Conservation (phyloP, 805 yeast genomes). For the Ogataea trehalophila region DNA sequence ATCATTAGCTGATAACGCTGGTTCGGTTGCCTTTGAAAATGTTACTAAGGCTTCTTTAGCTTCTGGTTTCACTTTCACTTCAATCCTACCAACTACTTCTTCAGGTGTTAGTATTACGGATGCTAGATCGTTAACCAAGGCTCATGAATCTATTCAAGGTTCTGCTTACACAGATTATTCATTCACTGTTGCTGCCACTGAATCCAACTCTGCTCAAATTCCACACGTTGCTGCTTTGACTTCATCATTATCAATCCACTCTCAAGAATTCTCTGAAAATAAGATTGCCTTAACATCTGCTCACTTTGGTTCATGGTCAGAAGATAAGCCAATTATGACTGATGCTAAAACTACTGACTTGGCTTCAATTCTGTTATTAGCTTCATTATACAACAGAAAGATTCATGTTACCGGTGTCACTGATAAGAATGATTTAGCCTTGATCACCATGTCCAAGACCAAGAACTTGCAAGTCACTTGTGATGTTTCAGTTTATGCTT, state of each 20-base stretch:
- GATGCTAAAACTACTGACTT: constrained; percentile 89
- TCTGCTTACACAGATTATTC: constrained; percentile 78
- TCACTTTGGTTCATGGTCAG: constrained; percentile 83
- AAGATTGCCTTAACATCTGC: constrained; percentile 75
- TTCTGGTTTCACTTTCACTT: constrained; percentile 84
- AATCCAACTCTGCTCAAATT: constrained; percentile 56
- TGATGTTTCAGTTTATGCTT: constrained; percentile 77
- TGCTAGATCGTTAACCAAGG: constrained; percentile 58
- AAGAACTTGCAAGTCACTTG: constrained; percentile 81
- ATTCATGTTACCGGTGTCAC: constrained; percentile 88
- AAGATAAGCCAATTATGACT: constrained; percentile 76
- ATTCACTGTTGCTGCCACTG: constrained; percentile 78
- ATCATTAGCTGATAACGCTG: constrained; percentile 43
- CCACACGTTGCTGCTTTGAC: constrained; percentile 60
- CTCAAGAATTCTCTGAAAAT: constrained; percentile 61
- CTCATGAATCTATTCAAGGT: constrained; percentile 48
- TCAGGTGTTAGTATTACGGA: constrained; percentile 63
- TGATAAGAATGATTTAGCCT: constrained; percentile 72
- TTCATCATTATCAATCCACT: constrained; percentile 78
- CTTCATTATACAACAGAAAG: constrained; percentile 78
- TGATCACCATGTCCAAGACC: constrained; percentile 80
- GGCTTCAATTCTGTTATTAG: constrained; percentile 87
- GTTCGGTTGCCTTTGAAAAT: constrained; percentile 55
- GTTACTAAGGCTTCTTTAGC: constrained; percentile 68
- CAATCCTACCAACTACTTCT: constrained; percentile 68